Base-by-base conservation (phyloP, 2,329 filamentous ascomycete genomes). In the Septoria linicola region DNA sequence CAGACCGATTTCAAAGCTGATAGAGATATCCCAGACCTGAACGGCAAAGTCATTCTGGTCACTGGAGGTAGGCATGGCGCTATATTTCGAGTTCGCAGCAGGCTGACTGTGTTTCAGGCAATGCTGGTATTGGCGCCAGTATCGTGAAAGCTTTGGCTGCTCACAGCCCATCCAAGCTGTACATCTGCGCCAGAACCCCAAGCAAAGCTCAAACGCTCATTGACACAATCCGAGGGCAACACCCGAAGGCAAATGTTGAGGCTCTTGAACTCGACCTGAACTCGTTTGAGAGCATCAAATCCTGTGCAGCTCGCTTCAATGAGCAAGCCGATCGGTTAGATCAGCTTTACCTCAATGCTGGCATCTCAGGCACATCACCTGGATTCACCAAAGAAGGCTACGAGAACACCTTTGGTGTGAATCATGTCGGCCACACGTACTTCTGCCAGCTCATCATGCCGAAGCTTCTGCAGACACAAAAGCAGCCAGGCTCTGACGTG, bases 111-210 rank as follows among this genome's bases (percentile, higher is more conserved):
- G n/a, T 10, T 13, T 6, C 41, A 61, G 59, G 73, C 48, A 78
- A 75, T 47, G 62, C 67, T 7, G 76, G 76, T 11, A 65, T 79
- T 7, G 76, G 76, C 41, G 73, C 73, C 49, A 70, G 74, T 59
- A 71, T 72, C 20, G 65, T 78, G 31, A 61, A 67, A 32, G 70
- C 72, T 36, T 69, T 78, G 23, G 68, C 73, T 20, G 65, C 68
- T 4, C 74, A 77, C 59, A 67, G 69, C 4, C 75, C 76, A 8
- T 39, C 63, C 5, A 64, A 68, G 6, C 75, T 80, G 58, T 77
- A 73, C 61, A 69, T 80, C 55, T 71, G 71, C 23, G 72, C 73
- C 1, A 72, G 76, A 50, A 73, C 66, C 23, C 61, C 65, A 11
- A 68, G 67, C 39, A 74, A 73, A 61, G 74, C 73, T 23, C 50